A percentile compares a stretch with the other conserved stretches of the same genome.
phyloP scores from a whole-genome alignment of 495 filamentous ascomycete species.

The Tuber umbilicatum region DNA sequence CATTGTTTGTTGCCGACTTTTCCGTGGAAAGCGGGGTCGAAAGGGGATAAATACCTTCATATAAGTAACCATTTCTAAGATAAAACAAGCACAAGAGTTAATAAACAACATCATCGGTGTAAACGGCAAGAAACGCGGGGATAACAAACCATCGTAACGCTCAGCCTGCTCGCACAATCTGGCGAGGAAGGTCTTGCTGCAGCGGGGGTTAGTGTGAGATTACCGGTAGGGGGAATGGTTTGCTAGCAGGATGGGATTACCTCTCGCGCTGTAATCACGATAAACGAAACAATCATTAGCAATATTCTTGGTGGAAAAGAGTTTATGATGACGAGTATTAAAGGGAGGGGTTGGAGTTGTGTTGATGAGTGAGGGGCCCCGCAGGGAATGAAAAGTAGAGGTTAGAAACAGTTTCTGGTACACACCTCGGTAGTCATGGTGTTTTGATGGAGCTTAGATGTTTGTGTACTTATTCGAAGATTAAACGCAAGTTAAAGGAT shows the following conservation, averaged over 20 bases:
- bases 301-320: conserved; percentile 26
- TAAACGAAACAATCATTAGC: conserved; percentile 46
- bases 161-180: conserved; percentile 99
- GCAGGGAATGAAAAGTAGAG: conserved; percentile 42
- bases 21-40: conserved; percentile 20
- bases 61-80: conserved; percentile 91
- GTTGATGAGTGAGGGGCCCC: conserved; percentile 39
- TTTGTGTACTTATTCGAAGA: conserved; percentile 27
- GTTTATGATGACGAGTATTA: conserved; percentile 19
- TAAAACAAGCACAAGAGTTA: conserved; percentile 39
- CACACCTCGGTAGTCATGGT: conserved; percentile 66
- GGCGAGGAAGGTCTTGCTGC: conserved; percentile 99
- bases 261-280: conserved; percentile 64
- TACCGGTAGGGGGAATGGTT: conserved; percentile 8
- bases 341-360: conserved; percentile 43
- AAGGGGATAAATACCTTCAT: conserved; percentile 71
- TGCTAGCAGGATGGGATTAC: conserved; percentile 48
- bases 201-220: conserved; percentile 33
- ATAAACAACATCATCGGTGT: conserved; percentile 25
- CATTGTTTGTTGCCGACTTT: neutral
- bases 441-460: conserved; percentile 25
- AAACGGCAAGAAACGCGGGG: neutral
- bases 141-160: conserved; percentile 87
- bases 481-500: conserved; percentile 25
- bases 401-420: conserved; percentile 31